These are phyloP conservation scores for Carex kokanica DNA, from an alignment of 176 grass and related monocot genomes.

Conservation along the genomic window DNA sequence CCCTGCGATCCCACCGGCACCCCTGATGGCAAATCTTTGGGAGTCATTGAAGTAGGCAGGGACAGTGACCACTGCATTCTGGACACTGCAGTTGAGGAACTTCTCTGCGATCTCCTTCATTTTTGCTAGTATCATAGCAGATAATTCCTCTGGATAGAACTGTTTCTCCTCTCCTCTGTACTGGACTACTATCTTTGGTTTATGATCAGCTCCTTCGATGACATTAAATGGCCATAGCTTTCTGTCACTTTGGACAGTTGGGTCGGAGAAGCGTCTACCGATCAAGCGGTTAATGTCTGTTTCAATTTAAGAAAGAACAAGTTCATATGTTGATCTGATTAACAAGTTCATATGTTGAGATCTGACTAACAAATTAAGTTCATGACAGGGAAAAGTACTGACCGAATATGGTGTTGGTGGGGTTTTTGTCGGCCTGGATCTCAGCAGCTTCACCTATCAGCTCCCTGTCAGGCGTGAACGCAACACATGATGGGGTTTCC, in stretches of 20 bases:
- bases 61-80: too few species aligned
- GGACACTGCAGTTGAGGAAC: too few species aligned
- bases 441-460: constrained; percentile 7
- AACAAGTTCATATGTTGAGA: not conserved
- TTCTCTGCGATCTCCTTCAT: constrained; percentile 12
- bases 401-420: constrained; percentile 14
- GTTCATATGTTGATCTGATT: not conserved
- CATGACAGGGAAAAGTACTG: not conserved
- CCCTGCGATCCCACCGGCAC: too few species aligned
- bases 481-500: constrained; percentile 3
- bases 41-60: too few species aligned
- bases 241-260: not conserved
- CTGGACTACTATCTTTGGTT: not conserved
- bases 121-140: not conserved
- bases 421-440: constrained; percentile 16
- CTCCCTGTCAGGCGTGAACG: not conserved
- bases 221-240: constrained; percentile 9
- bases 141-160: not conserved
- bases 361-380: not conserved
- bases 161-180: constrained; percentile 1
- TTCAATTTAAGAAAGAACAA: not conserved
- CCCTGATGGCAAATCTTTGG: too few species aligned
- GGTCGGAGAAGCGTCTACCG: not conserved
- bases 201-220: not conserved
- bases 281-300: constrained; percentile 3